Base-by-base conservation (phyloP, 2,329 filamentous ascomycete species). In the Aspergillus tamarii region DNA sequence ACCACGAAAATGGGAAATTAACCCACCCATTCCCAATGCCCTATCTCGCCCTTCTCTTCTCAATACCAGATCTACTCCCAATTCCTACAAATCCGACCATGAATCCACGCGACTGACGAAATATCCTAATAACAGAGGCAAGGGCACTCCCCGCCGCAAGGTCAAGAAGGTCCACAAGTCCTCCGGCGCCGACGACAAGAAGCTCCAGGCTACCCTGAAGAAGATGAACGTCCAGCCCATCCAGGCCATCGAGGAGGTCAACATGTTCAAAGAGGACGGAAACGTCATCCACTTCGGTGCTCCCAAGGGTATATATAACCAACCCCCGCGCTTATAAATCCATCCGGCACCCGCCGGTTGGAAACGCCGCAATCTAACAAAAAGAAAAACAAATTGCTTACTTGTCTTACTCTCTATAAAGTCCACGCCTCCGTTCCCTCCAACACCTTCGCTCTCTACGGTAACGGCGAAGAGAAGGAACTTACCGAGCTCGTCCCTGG, bases 241-340 rank as follows among this genome's bases (percentile, higher is more conserved):
- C 84, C 94, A 96, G 87, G 93, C 92, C 72, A 99, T 99, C 77
- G 95, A 99, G 89, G 95, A 99, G 87, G 95, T 99, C 82, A 99
- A 99, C 91, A 99, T 99, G 95, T 99, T 99, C 91, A 99, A 99
- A 91, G 91, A 92, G 80, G 95, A 99, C 81, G 95, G 95, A 83
- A 99, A 99, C 83, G 95, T 99, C 82, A 98, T 99, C 79, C 95
- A 99, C 89, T 99, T 99, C 82, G 91, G 93, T 76, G 92, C 92
- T 78, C 95, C 95, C 75, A 97, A 97, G 88, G 95, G 95, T 98
- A 84, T 78, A 88, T 85, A 55, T 55, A 14, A 16, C 30, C 30
- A n/a, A 28, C 39, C 48, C 55, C 32, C 4, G 16, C 12, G 30
- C 48, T 52, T 30, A 30, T 23, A 52, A 52, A 36, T 34, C 48